Conservation (phyloP, 2,329 filamentous ascomycete species). For the Knoxdaviesia capensis region DNA sequence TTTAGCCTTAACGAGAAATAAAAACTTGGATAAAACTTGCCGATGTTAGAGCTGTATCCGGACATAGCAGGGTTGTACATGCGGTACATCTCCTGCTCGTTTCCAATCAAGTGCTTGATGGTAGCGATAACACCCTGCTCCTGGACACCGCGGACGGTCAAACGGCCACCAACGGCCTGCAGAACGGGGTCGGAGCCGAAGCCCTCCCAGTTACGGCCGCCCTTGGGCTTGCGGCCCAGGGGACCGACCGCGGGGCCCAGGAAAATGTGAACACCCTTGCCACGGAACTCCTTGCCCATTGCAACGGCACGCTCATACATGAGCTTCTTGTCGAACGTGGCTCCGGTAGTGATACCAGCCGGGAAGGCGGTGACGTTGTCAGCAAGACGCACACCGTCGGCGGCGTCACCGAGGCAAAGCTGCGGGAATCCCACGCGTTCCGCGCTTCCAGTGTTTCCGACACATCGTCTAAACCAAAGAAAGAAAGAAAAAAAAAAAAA, state of each 20-base stretch:
- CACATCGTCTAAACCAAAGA: slow-evolving; percentile 35
- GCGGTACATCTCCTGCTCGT: slow-evolving; percentile 43
- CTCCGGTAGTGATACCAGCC: slow-evolving; percentile 55
- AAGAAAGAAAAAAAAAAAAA: not conserved
- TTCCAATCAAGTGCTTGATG: slow-evolving; percentile 33
- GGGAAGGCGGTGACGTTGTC: slow-evolving; percentile 63
- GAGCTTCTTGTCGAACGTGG: slow-evolving; percentile 54
- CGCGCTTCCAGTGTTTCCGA: slow-evolving; percentile 58
- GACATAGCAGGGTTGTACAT: slow-evolving; percentile 32
- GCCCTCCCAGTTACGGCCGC: slow-evolving; percentile 57
- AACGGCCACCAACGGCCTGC: slow-evolving; percentile 55
- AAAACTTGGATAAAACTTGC: slow-evolving; percentile 17
- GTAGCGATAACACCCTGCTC: slow-evolving; percentile 35
- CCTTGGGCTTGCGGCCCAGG: slow-evolving; percentile 49
- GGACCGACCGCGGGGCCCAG: slow-evolving; percentile 54
- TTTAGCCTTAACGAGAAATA: not conserved
- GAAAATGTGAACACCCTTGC: slow-evolving; percentile 53
- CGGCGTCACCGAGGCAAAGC: slow-evolving; percentile 52
- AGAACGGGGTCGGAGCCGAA: slow-evolving; percentile 53
- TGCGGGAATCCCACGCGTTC: slow-evolving; percentile 50
- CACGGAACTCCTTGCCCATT: slow-evolving; percentile 49
- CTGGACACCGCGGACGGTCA: slow-evolving; percentile 58
- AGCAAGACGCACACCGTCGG: slow-evolving; percentile 50
- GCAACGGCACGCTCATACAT: slow-evolving; percentile 49
- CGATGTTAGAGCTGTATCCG: slow-evolving; percentile 54